phyloP scores from a whole-genome alignment of 148 eudicot genomes.

The Fagopyrum tataricum region DNA sequence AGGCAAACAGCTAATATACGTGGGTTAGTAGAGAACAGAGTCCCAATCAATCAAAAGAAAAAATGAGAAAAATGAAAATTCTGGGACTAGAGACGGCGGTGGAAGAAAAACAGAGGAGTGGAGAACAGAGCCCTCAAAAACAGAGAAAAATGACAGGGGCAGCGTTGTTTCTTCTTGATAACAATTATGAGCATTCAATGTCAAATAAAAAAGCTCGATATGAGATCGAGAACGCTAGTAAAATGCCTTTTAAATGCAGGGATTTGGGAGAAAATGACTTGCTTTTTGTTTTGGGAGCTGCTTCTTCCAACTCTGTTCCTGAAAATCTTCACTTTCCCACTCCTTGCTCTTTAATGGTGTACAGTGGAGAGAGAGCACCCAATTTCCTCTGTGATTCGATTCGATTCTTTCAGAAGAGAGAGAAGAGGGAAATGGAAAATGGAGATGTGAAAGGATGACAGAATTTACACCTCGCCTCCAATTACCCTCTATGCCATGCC shows the following conservation, averaged over 20 bases:
- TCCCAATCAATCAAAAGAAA: not conserved
- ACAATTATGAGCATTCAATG: not conserved
- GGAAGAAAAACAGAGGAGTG: not conserved
- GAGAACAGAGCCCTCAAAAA: not conserved
- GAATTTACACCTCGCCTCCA: not conserved
- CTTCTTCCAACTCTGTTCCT: not conserved
- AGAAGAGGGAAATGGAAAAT: not conserved
- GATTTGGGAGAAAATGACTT: not conserved
- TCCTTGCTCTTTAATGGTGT: not conserved
- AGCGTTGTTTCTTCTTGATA: not conserved
- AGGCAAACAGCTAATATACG: not conserved
- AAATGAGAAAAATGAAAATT: not conserved
- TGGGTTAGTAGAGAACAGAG: too few species aligned
- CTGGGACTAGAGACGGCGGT: not conserved
- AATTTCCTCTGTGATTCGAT: constrained; percentile 4
- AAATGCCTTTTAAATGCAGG: not conserved
- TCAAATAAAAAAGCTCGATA: not conserved
- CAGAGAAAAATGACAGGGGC: not conserved
- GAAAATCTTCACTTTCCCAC: not conserved
- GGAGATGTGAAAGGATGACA: not conserved
- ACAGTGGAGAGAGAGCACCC: not conserved
- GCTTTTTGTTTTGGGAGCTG: not conserved
- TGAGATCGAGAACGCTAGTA: not conserved
- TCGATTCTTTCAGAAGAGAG: not conserved
- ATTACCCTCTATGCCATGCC: not conserved